phyloP scores from a whole-genome alignment of 768 basidiomycete species.

The Kwoniella sp. region DNA sequence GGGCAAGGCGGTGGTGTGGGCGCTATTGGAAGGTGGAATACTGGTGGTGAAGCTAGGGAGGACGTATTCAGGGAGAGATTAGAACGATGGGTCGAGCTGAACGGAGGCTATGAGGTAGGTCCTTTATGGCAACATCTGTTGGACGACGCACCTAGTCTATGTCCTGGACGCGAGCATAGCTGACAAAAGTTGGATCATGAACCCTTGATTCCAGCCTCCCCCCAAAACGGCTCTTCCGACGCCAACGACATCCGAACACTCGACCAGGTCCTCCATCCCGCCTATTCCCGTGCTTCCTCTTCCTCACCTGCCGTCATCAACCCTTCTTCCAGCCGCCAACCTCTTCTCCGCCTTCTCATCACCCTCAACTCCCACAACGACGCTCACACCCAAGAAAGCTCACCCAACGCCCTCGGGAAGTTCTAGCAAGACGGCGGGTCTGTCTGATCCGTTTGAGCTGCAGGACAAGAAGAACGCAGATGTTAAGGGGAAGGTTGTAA shows the following conservation, averaged over 20 bases:
- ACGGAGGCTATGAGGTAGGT: conserved; percentile 48
- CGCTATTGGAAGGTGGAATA: conserved; percentile 53
- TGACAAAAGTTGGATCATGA: too few relatives aligned
- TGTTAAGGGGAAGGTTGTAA: conserved; percentile 31
- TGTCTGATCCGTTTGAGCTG: conserved; percentile 44
- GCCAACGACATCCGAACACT: conserved; percentile 31
- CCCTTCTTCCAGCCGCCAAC: conserved; percentile 37
- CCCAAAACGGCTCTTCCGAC: conserved; percentile 33
- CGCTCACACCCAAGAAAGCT: conserved; percentile 24
- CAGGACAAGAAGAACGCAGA: conserved; percentile 19
- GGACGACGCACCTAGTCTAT: too few relatives aligned
- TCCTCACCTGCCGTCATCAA: conserved; percentile 41
- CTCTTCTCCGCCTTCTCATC: conserved; percentile 29
- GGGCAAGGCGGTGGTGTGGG: conserved; percentile 52
- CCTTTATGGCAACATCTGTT: too few relatives aligned
- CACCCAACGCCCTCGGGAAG: conserved; percentile 11
- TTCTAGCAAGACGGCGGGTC: conserved; percentile 22
- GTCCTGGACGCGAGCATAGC: background rate
- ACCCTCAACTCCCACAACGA: conserved; percentile 11
- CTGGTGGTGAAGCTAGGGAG: conserved; percentile 42
- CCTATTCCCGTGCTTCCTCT: conserved; percentile 46
- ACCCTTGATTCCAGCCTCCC: conserved; percentile 7
- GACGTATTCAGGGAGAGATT: conserved; percentile 39
- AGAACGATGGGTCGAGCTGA: conserved; percentile 49
- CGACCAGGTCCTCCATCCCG: conserved; percentile 34